Base-by-base conservation (phyloP, 768 basidiomycete genomes). In the Boletus vermiculosoides region DNA sequence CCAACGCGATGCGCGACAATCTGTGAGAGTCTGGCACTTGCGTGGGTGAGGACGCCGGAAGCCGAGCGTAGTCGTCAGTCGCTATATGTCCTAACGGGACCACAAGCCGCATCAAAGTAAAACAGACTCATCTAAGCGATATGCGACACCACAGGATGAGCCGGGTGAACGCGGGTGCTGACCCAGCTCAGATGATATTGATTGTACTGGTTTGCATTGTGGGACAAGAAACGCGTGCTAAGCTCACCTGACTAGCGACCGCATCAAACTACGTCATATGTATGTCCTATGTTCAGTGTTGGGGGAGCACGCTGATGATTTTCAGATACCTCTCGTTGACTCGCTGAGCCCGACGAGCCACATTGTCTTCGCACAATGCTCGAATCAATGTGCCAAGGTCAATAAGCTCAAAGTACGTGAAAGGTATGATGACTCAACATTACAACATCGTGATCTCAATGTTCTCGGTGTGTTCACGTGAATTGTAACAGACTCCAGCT, bases 401-500 rank as follows among this genome's bases (percentile, higher is more conserved):
- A 70, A 61, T 56, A 50, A 52, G 60, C 55, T 52, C 66, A 16
- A 57, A 15, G 41, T 31, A 49, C 37, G 36, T 20, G 20, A 59
- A 58, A 63, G 59, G 41, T 31, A 56, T 67, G 40, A 57, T 9
- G 50, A 71, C 69, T 73, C 63, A 71, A 63, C 70, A 52, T 54
- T 23, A 23, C 39, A 54, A n/a, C 23, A 39, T 48, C 31, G 12
- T 28, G 13, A 45, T 45, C 45, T 56, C 50, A 59, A 31, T 36
- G 20, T 33, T 36, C 37, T 22, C 23, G 33, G n/a, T 20, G 44
- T 33, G 48, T 53, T 51, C 57, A 48, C 23, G n/a, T 23, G 42
- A 45, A 55, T 18, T n/a, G 4, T 9, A 45, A 57, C 46, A 31
- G 22, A 48, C 28, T 42, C 59, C 52, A 18, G 53, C 50, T 60